Evolutionary conservation across 768 basidiomycete species (phyloP).

Genomic region (Lentinus tigrinus): DNA sequence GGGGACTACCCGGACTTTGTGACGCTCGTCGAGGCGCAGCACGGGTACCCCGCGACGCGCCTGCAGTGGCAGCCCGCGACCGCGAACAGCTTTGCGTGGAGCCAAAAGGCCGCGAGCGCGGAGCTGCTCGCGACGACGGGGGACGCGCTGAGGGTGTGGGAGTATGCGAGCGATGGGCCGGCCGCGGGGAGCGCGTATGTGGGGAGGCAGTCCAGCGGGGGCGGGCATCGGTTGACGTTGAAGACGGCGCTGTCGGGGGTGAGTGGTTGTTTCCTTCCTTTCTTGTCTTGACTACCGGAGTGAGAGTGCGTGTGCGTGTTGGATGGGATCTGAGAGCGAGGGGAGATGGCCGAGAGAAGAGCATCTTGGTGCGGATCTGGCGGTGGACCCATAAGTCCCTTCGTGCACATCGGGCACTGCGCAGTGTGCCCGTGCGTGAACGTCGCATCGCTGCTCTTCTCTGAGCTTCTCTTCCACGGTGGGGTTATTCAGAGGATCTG

Average conservation of each 20-base stretch:
- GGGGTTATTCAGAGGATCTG: no score
- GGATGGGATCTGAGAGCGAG: no score
- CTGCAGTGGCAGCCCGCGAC: slow-evolving; percentile 90
- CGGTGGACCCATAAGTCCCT: no score
- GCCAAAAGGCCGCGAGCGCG: slow-evolving; percentile 60
- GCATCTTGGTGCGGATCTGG: no score
- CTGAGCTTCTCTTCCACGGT: no score
- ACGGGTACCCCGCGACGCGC: slow-evolving; percentile 92
- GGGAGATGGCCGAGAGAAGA: no score
- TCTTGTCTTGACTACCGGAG: neutral
- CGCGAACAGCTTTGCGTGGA: slow-evolving; percentile 62
- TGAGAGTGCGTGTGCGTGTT: neutral
- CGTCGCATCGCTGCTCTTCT: no score
- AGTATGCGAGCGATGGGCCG: slow-evolving; percentile 72
- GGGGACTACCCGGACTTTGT: slow-evolving; percentile 85
- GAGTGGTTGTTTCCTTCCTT: slow-evolving; percentile 30
- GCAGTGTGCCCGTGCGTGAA: no score
- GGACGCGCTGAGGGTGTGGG: slow-evolving; percentile 91
- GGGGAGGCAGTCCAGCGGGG: slow-evolving; percentile 55
- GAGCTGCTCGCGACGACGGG: slow-evolving; percentile 94
- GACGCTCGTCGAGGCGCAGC: slow-evolving; percentile 77
- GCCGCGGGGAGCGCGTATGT: slow-evolving; percentile 62
- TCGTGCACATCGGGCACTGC: no score
- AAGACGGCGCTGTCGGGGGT: slow-evolving; percentile 84
- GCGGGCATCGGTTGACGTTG: slow-evolving; percentile 65